These are phyloP conservation scores for Taphrina pruni DNA, from an alignment of 1,139 yeast genomes.

Conservation along the genomic window DNA sequence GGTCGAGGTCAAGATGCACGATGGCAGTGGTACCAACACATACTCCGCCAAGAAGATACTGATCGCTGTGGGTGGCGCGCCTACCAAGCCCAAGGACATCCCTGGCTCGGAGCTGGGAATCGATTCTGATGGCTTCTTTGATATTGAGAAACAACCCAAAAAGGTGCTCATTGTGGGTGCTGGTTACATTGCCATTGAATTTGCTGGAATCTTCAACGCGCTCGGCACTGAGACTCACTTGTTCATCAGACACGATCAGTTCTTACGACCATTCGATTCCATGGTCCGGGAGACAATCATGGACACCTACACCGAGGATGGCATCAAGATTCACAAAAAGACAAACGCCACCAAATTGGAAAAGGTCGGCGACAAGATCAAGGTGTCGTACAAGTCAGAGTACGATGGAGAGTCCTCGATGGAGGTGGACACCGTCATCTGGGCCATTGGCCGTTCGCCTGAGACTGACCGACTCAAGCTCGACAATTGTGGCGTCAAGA, in stretches of 20 bases:
- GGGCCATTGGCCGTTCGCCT: constrained; percentile 94
- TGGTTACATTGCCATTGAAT: constrained; percentile 95
- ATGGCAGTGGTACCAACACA: constrained; percentile 57
- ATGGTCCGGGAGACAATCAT: constrained; percentile 80
- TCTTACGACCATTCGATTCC: constrained; percentile 84
- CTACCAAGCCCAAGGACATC: constrained; percentile 69
- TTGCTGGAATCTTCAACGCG: constrained; percentile 90
- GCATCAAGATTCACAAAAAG: constrained; percentile 76
- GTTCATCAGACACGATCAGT: constrained; percentile 87
- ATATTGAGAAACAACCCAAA: constrained; percentile 79
- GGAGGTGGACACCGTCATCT: constrained; percentile 79
- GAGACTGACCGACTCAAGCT: constrained; percentile 69
- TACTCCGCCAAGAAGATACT: constrained; percentile 82
- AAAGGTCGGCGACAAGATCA: constrained; percentile 62
- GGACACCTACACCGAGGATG: constrained; percentile 76
- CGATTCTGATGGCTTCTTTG: constrained; percentile 90
- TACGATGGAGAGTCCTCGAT: constrained; percentile 54
- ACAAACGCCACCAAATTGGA: constrained; percentile 59
- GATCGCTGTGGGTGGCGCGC: constrained; percentile 92
- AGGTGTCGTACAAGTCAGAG: constrained; percentile 65
- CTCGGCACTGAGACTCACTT: constrained; percentile 87
- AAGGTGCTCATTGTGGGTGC: constrained; percentile 95
- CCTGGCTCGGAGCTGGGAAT: constrained; percentile 85
- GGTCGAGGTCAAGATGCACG: constrained; percentile 73
- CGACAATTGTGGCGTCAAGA: constrained; percentile 73